Evolutionary conservation across 345 rosid genomes (phyloP), one percentile per base, ranked within the genome.

Genomic region (Eucalyptus erythrocorys): DNA sequence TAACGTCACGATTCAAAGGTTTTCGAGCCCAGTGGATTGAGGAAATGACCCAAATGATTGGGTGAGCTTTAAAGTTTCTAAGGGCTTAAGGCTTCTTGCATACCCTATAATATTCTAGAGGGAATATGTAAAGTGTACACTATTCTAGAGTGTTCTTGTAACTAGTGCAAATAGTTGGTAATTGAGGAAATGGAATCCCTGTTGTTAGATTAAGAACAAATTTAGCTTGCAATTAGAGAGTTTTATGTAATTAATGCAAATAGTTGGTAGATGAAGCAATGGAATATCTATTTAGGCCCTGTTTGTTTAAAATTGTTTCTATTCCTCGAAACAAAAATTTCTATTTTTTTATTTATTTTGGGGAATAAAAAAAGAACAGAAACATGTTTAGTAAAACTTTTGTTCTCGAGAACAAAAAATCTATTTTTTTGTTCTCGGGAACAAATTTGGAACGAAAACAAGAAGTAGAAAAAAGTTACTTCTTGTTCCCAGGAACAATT

Each of bases 261-360:
- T 21, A 40, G 5, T 76, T 40, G 5, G 0, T 40, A 12, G 9
- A 22, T 21, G 15, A 3, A 26, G 15, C 0, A 0, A 76, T 76
- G 15, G 2, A 40, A 37, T 40, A 26, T 21, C 0, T 0, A 76
- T 1, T 6, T 6, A 10, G n/a, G n/a, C n/a, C n/a, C n/a, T n/a
- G n/a, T n/a, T n/a, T n/a, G n/a, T n/a, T n/a, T n/a, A n/a, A n/a
- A n/a, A n/a, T n/a, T n/a, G n/a, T n/a, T n/a, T n/a, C n/a, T n/a
- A n/a, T n/a, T n/a, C n/a, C n/a, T n/a, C n/a, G n/a, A n/a, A n/a
- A n/a, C n/a, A n/a, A n/a, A n/a, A n/a, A n/a, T n/a, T n/a, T n/a
- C n/a, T n/a, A n/a, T n/a, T n/a, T n/a, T n/a, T n/a, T n/a, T n/a
- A n/a, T n/a, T n/a, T n/a, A n/a, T n/a, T n/a, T n/a, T n/a, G n/a